These are phyloP conservation scores for Mycosphaerella arachidis DNA, from an alignment of 2,329 filamentous ascomycete species.

Conservation along the genomic window DNA sequence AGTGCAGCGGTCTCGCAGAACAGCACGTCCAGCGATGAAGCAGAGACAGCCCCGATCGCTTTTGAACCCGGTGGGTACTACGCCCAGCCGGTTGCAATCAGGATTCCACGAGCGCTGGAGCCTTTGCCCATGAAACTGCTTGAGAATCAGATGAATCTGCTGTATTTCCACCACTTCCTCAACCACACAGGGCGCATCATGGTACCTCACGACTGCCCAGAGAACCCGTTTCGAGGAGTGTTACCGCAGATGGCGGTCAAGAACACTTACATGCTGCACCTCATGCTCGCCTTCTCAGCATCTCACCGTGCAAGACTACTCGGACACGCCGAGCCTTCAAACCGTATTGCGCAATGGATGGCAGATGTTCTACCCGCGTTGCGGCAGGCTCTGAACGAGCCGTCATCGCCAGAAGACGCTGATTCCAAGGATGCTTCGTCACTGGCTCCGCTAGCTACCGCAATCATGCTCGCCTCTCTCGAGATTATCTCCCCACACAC, in stretches of 20 bases:
- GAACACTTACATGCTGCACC: conserved; percentile 67
- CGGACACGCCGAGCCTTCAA: conserved; percentile 66
- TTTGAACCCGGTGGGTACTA: conserved; percentile 65
- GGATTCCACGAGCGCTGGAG: conserved; percentile 54
- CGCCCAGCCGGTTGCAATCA: conserved; percentile 61
- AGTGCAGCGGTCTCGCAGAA: conserved; percentile 30
- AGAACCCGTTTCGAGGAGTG: conserved; percentile 58
- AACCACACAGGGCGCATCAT: conserved; percentile 72
- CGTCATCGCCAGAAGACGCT: conserved; percentile 18
- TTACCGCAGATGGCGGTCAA: conserved; percentile 63
- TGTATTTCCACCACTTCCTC: conserved; percentile 70
- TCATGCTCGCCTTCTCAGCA: conserved; percentile 79
- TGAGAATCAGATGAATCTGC: conserved; percentile 74
- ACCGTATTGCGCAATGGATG: conserved; percentile 76
- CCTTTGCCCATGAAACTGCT: conserved; percentile 54
- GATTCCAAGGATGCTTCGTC: conserved; percentile 57
- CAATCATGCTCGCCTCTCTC: conserved; percentile 78
- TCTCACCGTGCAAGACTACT: conserved; percentile 73
- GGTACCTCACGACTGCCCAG: conserved; percentile 58
- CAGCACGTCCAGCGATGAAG: conserved; percentile 25
- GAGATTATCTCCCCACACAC: conserved; percentile 79
- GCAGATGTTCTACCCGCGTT: conserved; percentile 72
- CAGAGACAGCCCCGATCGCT: conserved; percentile 40
- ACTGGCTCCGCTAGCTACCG: conserved; percentile 70
- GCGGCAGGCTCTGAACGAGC: conserved; percentile 54